phyloP scores from a whole-genome alignment of 1,284 basidiomycete genomes.

The Tremellales sp. region DNA sequence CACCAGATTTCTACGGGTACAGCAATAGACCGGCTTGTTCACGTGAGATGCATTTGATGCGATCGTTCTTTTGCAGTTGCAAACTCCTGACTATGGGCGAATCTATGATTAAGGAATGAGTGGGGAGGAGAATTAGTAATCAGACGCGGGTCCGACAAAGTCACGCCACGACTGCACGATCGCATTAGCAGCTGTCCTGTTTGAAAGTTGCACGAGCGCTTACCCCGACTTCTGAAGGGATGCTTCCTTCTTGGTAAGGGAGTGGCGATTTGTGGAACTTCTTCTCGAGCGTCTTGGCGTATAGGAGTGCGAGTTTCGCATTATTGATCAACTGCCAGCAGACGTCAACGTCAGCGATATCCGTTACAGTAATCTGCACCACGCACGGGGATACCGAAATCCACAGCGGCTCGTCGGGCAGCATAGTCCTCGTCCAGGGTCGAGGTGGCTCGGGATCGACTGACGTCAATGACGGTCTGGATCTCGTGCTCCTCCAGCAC shows the following conservation, averaged over 20 bases:
- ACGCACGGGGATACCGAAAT: conserved; percentile 66
- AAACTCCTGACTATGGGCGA: no score
- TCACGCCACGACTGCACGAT: conserved; percentile 67
- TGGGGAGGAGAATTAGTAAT: no score
- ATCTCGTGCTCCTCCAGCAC: conserved; percentile 86
- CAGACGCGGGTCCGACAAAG: no score
- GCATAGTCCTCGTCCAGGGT: conserved; percentile 94
- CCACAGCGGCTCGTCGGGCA: conserved; percentile 83
- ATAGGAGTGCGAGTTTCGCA: conserved; percentile 79
- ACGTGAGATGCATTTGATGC: no score
- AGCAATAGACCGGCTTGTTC: no score
- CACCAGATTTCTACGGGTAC: no score
- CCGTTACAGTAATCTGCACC: background rate
- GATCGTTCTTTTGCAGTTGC: no score
- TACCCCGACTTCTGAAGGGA: conserved; percentile 82
- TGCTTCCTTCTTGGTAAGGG: conserved; percentile 80
- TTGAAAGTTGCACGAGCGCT: conserved; percentile 1
- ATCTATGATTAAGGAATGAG: no score
- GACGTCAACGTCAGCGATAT: conserved; percentile 42
- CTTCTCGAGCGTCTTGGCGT: conserved; percentile 82
- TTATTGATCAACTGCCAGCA: conserved; percentile 77
- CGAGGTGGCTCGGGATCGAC: conserved; percentile 71
- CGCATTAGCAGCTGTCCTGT: background rate
- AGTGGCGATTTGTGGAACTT: conserved; percentile 80
- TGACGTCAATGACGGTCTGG: conserved; percentile 91